Conservation (phyloP, 768 basidiomycete genomes). For the Kwoniella sp. region DNA sequence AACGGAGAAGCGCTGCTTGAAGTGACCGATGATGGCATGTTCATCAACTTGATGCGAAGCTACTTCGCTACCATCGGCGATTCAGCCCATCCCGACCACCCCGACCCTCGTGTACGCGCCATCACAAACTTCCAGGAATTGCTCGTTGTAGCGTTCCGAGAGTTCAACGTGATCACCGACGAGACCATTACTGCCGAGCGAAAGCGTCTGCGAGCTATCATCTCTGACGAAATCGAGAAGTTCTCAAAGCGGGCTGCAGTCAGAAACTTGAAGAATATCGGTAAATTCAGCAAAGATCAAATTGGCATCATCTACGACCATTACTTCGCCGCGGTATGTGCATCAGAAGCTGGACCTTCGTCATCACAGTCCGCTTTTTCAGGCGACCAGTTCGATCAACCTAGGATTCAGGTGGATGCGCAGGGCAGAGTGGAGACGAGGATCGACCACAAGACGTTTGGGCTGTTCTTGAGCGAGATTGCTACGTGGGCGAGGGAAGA, state of each 20-base stretch:
- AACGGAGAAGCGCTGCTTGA: conserved; percentile 89
- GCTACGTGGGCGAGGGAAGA: conserved; percentile 96
- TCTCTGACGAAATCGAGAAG: conserved; percentile 86
- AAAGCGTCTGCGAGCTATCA: conserved; percentile 78
- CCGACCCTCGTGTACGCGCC: conserved; percentile 83
- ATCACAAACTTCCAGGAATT: conserved; percentile 98
- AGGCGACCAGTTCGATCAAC: conserved; percentile 49
- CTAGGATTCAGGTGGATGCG: conserved; percentile 54
- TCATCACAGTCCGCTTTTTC: conserved; percentile 9
- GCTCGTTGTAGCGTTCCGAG: conserved; percentile 93
- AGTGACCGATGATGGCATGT: conserved; percentile 94
- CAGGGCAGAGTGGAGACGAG: conserved; percentile 87
- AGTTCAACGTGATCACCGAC: conserved; percentile 94
- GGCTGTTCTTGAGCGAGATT: conserved; percentile 84
- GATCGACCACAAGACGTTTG: conserved; percentile 81
- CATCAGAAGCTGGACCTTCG: conserved; percentile 26
- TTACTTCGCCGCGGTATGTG: conserved; percentile 65
- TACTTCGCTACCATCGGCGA: conserved; percentile 93
- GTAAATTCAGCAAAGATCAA: conserved; percentile 82
- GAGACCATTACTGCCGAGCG: conserved; percentile 88
- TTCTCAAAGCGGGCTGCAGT: conserved; percentile 91
- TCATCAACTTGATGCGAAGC: conserved; percentile 91
- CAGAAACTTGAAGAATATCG: conserved; percentile 77
- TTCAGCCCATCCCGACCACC: conserved; percentile 86
- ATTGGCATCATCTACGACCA: conserved; percentile 84